Evolutionary conservation across 2,329 filamentous ascomycete species (phyloP).

Genomic region (Aspergillus pseudoviridinutans): DNA sequence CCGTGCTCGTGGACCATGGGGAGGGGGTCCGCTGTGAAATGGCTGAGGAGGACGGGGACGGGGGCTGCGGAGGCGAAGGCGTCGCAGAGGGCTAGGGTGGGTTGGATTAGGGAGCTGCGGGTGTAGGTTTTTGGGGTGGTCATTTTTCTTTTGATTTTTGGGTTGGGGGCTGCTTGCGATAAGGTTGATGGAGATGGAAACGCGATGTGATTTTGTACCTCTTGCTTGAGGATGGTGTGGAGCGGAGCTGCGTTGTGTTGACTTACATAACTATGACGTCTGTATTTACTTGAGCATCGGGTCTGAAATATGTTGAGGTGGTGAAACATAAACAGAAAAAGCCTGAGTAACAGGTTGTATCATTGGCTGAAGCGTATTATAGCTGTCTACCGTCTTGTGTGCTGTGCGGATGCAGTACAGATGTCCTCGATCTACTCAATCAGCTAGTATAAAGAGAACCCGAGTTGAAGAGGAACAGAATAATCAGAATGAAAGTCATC

Average conservation of each 20-base stretch:
- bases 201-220: too few relatives aligned
- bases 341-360: background rate
- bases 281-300: background rate
- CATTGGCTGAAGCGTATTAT: background rate
- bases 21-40: constrained; percentile 30
- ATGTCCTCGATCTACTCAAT: background rate
- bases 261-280: background rate
- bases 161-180: background rate
- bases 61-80: constrained; percentile 26
- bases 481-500: background rate
- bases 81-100: constrained; percentile 26
- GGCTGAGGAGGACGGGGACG: constrained; percentile 25
- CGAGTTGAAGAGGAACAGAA: background rate
- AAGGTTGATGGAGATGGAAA: too few relatives aligned
- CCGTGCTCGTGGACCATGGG: constrained; percentile 38
- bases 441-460: background rate
- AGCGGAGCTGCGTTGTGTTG: background rate
- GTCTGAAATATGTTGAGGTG: too few relatives aligned
- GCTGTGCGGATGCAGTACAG: background rate
- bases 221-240: background rate
- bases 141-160: background rate
- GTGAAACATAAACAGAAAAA: too few relatives aligned
- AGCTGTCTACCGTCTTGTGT: background rate
- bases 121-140: constrained; percentile 9
- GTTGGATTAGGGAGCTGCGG: constrained; percentile 18